Percentiles rank a stretch among this genome's conserved stretches.
These are phyloP conservation scores for Pelargonium citronellum DNA, from an alignment of 441 rosid species.

Conservation along the genomic window DNA sequence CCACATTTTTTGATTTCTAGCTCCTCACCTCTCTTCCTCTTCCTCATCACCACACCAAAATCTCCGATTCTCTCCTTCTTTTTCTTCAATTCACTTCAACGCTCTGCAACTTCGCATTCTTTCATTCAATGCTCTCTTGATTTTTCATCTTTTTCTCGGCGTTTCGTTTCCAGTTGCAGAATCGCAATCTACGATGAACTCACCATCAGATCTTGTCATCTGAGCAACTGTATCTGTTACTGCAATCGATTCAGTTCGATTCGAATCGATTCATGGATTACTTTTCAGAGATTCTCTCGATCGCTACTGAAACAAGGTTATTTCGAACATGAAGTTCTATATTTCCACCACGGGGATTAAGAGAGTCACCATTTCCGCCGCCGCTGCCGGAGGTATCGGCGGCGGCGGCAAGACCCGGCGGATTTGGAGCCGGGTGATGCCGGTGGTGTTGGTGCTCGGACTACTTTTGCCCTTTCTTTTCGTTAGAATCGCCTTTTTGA, in stretches of 20 bases:
- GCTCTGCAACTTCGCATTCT: not conserved
- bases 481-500: conserved; percentile 61
- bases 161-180: not conserved
- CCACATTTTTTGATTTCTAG: not conserved
- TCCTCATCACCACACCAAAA: not conserved
- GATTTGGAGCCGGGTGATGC: conserved; percentile 44
- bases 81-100: no score
- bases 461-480: conserved; percentile 55
- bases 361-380: conserved; percentile 44
- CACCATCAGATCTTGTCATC: no score
- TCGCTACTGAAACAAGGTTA: not conserved
- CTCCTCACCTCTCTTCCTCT: not conserved
- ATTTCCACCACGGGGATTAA: conserved; percentile 63
- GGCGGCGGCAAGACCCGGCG: conserved; percentile 40
- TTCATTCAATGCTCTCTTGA: not conserved
- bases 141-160: not conserved
- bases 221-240: no score
- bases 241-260: not conserved
- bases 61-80: not conserved
- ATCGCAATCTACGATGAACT: not conserved
- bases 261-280: conserved; percentile 31
- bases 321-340: conserved; percentile 51
- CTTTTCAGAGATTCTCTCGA: conserved; percentile 14
- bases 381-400: conserved; percentile 38
- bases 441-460: conserved; percentile 48